phyloP scores from a whole-genome alignment of 306 rosid species.

The Sechiopsis laciniata region DNA sequence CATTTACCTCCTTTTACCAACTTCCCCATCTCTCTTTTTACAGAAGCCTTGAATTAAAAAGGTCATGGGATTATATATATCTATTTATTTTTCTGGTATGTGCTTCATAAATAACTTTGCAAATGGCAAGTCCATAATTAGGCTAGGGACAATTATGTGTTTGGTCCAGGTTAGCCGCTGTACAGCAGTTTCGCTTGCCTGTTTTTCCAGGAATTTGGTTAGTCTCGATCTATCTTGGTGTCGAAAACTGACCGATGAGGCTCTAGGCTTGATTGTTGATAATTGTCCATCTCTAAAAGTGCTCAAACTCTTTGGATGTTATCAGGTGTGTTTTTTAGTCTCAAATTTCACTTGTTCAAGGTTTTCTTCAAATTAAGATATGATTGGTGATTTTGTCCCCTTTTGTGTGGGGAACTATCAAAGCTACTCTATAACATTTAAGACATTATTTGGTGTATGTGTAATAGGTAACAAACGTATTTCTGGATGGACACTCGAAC shows the following conservation, averaged over 20 bases:
- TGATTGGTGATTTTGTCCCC: background rate
- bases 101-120: constrained; percentile 2
- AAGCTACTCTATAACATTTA: background rate
- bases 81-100: background rate
- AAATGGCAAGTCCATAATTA: background rate
- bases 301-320: constrained; percentile 74
- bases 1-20: constrained; percentile 3
- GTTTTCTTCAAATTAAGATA: background rate
- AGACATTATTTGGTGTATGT: background rate
- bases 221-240: constrained; percentile 83
- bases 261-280: constrained; percentile 68
- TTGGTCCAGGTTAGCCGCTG: constrained; percentile 52
- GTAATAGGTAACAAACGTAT: constrained; percentile 49
- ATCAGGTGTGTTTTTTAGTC: constrained; percentile 45
- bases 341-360: background rate
- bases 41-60: background rate
- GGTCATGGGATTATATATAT: background rate
- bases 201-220: constrained; percentile 43
- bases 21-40: constrained; percentile 1
- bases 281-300: constrained; percentile 56
- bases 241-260: constrained; percentile 53
- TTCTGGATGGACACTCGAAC: constrained; percentile 63
- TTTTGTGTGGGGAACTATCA: background rate
- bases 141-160: constrained; percentile 14
- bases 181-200: constrained; percentile 58